These are phyloP conservation scores for Beauveria pseudobassiana DNA, from an alignment of 2,329 filamentous ascomycete species.

Conservation along the genomic window DNA sequence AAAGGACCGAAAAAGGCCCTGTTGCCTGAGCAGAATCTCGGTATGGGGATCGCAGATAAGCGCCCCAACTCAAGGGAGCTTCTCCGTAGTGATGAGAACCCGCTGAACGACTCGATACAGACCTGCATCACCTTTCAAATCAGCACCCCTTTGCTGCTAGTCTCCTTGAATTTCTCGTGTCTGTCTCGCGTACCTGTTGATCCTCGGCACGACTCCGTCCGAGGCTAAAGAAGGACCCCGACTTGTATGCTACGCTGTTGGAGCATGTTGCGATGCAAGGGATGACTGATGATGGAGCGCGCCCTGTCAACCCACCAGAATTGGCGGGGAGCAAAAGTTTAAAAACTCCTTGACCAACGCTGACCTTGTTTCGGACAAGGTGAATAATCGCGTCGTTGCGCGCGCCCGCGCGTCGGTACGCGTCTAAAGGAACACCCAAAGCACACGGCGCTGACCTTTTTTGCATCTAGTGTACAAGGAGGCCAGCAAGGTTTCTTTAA, in stretches of 20 bases:
- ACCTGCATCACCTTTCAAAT: background rate
- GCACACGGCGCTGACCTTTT: background rate
- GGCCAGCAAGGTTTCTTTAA: background rate
- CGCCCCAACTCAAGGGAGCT: background rate
- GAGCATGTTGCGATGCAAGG: background rate
- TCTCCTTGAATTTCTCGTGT: background rate
- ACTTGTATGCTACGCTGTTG: background rate
- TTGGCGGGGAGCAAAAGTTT: background rate
- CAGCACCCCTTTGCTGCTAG: background rate
- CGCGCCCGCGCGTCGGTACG: background rate
- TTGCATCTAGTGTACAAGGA: background rate
- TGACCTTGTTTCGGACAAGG: background rate
- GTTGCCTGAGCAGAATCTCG: background rate
- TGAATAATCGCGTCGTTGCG: background rate
- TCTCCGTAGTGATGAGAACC: background rate
- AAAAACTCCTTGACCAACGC: background rate
- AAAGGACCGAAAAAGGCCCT: background rate
- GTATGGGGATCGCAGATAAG: background rate
- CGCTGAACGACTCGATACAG: background rate
- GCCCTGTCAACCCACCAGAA: background rate
- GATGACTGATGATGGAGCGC: background rate
- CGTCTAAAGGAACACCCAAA: background rate
- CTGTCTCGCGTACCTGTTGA: conserved; percentile 8
- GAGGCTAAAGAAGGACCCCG: background rate
- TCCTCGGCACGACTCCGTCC: background rate